Percentiles rank a stretch among this genome's conserved stretches.
Conservation (phyloP, 2,329 filamentous ascomycete genomes). For the Claviceps pazoutovae region DNA sequence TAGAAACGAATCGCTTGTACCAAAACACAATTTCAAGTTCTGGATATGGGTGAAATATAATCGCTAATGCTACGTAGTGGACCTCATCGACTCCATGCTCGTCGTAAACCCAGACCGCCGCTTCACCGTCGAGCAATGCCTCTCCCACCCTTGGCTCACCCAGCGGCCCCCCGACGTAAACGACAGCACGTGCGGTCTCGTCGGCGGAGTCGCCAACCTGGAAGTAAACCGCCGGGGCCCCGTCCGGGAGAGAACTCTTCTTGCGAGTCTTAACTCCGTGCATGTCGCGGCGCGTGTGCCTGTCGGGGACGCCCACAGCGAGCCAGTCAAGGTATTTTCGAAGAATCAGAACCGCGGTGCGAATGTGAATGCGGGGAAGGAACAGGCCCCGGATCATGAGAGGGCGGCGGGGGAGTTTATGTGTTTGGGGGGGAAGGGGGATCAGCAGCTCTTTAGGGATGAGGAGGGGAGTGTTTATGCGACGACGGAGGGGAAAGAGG, state of each 20-base stretch:
- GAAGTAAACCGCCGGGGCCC: conserved; percentile 75
- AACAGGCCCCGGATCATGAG: conserved; percentile 52
- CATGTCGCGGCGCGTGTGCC: conserved; percentile 38
- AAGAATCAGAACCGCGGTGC: conserved; percentile 44
- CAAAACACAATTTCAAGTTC: too few species aligned
- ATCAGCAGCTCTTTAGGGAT: conserved; percentile 61
- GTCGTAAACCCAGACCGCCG: conserved; percentile 73
- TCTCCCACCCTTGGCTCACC: conserved; percentile 82
- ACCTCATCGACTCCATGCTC: conserved; percentile 91
- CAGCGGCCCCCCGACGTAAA: conserved; percentile 45
- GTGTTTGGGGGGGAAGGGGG: conserved; percentile 72
- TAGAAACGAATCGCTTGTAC: too few species aligned
- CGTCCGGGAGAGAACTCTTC: conserved; percentile 68
- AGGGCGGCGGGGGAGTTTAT: conserved; percentile 65
- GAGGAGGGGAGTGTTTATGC: conserved; percentile 41
- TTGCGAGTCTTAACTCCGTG: conserved; percentile 70
- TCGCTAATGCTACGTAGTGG: conserved; percentile 29
- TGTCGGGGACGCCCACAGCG: conserved; percentile 35
- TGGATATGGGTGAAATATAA: too few species aligned
- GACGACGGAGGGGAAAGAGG: conserved; percentile 18
- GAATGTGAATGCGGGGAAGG: conserved; percentile 29
- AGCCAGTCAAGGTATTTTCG: conserved; percentile 57
- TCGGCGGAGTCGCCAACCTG: conserved; percentile 68
- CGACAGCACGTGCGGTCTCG: conserved; percentile 86
- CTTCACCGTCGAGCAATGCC: conserved; percentile 79